Base-by-base conservation (phyloP, 2,329 filamentous ascomycete species). In the Aureobasidium sp. region DNA sequence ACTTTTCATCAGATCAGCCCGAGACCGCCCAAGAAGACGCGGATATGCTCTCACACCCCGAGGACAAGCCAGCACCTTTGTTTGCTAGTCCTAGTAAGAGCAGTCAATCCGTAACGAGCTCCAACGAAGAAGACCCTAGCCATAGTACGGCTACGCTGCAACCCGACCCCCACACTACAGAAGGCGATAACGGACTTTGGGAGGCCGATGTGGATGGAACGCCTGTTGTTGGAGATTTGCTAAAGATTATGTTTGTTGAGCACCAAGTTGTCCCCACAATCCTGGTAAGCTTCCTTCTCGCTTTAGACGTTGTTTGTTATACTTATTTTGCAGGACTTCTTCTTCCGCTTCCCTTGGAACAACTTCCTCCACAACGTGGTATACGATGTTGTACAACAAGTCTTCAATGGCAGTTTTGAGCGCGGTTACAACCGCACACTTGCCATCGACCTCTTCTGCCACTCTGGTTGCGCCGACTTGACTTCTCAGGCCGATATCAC, bases 301-400 rank as follows among this genome's bases (percentile, higher is more conserved):
- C 48, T 54, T 8, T 32, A 2, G 4, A 29, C 9, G 10, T 32
- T 27, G 11, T 45, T 49, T 21, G 27, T 16, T 39, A 30, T 53
- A 29, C 45, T 57, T 42, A 53, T 47, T 55, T n/a, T 44, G 10
- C 66, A 95, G 91, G 90, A 91, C 62, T 97, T 97, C 79, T 99
- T 99, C 77, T 99, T 99, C 79, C 86, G 88, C 63, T 99, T 97
- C 70, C 93, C 94, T 1, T 99, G 94, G 94, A 99, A 99, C 76
- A 99, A 99, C 74, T 99, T 99, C 72, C 82, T 99, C 48, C 94
- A 99, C 76, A 99, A 99, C 71, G 94, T 99, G 47, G 94, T 99
- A 51, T 99, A 99, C 72, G 94, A 99, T 73, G 92, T 99, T 70
- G 90, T 99, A 47, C 94, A 99, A 74, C 94, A 99, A 78, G 94